A percentile compares a stretch with the other conserved stretches of the same genome.
Evolutionary conservation across 2,329 filamentous ascomycete genomes (phyloP).

Genomic region (Pochonia chlamydosporia): DNA sequence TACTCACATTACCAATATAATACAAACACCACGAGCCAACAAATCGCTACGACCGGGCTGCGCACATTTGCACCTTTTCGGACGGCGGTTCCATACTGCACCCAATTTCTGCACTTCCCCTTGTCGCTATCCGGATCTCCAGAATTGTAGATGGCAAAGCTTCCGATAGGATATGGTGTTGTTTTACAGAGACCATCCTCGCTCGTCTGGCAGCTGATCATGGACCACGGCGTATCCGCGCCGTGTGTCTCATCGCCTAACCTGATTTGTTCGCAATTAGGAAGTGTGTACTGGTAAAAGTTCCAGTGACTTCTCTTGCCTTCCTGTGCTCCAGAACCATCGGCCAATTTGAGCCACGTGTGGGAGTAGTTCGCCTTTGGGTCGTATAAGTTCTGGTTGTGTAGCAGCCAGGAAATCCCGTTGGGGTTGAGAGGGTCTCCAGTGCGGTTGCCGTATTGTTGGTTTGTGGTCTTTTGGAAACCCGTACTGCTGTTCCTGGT

Average conservation of each 20-base stretch:
- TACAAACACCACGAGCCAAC: too few species aligned
- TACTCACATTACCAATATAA: too few species aligned
- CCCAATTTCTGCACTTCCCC: too few species aligned
- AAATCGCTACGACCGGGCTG: too few species aligned
- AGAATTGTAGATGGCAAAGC: not conserved
- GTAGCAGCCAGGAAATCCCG: slow-evolving; percentile 12
- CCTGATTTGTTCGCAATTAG: slow-evolving; percentile 7
- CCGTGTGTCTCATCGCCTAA: slow-evolving; percentile 7
- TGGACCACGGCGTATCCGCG: not conserved
- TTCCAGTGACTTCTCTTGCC: slow-evolving; percentile 12
- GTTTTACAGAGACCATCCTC: not conserved
- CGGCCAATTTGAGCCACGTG: slow-evolving; percentile 10
- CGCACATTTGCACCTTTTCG: too few species aligned
- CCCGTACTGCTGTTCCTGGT: slow-evolving; percentile 11
- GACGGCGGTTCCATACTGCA: too few species aligned
- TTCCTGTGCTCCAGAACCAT: not conserved
- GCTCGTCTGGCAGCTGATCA: not conserved
- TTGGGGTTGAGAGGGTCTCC: slow-evolving; percentile 1
- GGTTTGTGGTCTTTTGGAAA: slow-evolving; percentile 1
- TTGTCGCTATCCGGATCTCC: too few species aligned
- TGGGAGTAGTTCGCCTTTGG: slow-evolving; percentile 12
- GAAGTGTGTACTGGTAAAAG: slow-evolving; percentile 10
- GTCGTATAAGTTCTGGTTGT: slow-evolving; percentile 10
- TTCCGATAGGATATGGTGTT: not conserved
- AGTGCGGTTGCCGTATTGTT: slow-evolving; percentile 2